phyloP scores from a whole-genome alignment of 78 protist genomes.

The slime mould (Dictyostelium discoideum) region DNA sequence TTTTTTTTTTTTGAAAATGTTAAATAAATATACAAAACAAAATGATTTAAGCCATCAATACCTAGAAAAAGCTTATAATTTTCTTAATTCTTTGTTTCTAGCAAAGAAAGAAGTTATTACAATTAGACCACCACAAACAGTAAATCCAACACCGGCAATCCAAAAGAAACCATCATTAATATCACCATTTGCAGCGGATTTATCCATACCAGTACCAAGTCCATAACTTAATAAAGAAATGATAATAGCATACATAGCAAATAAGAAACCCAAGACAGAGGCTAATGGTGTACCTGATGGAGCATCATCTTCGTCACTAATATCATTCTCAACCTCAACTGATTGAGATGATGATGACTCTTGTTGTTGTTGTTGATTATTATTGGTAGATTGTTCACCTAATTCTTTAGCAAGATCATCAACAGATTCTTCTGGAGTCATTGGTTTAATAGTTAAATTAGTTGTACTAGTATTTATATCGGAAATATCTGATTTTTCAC shows the following conservation, averaged over 20 bases:
- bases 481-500: constrained; percentile 18
- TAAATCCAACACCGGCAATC: constrained; percentile 73
- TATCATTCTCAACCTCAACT: neutral
- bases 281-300: constrained; percentile 70
- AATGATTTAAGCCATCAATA: too few relatives aligned
- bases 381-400: neutral
- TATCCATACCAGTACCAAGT: constrained; percentile 67
- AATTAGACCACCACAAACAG: constrained; percentile 47
- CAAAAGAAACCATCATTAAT: constrained; percentile 50
- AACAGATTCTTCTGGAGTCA: neutral
- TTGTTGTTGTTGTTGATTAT: neutral
- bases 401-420: neutral
- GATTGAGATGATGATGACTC: neutral
- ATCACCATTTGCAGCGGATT: constrained; percentile 2
- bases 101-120: constrained; percentile 62
- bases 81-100: constrained; percentile 3
- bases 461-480: neutral
- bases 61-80: neutral
- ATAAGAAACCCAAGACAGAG: constrained; percentile 63
- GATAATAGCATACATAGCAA: constrained; percentile 41
- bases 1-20: neutral
- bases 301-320: constrained; percentile 66
- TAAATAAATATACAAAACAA: neutral
- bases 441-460: neutral
- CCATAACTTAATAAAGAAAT: constrained; percentile 53